Evolutionary conservation across 371 early-diverging fungal species (phyloP).

Genomic region (Mycotypha africana): DNA sequence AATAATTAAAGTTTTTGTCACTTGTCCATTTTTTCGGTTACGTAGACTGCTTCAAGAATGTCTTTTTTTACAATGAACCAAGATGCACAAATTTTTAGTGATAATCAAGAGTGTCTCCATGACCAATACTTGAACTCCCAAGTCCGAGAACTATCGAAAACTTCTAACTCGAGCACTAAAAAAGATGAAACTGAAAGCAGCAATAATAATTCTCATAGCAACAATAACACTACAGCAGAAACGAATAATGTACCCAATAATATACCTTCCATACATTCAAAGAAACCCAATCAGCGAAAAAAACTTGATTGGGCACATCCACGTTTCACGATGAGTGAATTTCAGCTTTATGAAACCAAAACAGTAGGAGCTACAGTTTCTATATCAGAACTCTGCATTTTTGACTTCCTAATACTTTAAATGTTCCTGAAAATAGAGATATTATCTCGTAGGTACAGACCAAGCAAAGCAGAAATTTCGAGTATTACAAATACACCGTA

Average conservation of each 20-base stretch:
- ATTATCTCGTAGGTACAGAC: constrained; percentile 82
- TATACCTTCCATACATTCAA: neutral
- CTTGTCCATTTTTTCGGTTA: no score
- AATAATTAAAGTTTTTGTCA: no score
- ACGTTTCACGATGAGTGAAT: constrained; percentile 51
- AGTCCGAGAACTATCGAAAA: neutral
- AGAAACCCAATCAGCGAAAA: neutral
- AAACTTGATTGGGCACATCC: constrained; percentile 21
- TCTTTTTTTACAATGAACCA: constrained; percentile 21
- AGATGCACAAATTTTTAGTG: constrained; percentile 25
- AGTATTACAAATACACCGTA: constrained; percentile 87
- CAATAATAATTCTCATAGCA: neutral
- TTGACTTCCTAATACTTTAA: no score
- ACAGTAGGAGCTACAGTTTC: constrained; percentile 38
- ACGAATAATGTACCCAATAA: neutral
- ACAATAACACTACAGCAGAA: neutral
- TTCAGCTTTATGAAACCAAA: constrained; percentile 83
- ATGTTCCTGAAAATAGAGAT: no score
- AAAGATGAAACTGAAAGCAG: neutral
- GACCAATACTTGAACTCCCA: constrained; percentile 8
- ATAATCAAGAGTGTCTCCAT: constrained; percentile 14
- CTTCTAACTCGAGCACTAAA: neutral
- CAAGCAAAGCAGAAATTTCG: constrained; percentile 68
- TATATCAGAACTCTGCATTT: neutral
- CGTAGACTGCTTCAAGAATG: no score